Evolutionary conservation across 768 basidiomycete genomes (phyloP).

Genomic region (Mycena epipterygia): DNA sequence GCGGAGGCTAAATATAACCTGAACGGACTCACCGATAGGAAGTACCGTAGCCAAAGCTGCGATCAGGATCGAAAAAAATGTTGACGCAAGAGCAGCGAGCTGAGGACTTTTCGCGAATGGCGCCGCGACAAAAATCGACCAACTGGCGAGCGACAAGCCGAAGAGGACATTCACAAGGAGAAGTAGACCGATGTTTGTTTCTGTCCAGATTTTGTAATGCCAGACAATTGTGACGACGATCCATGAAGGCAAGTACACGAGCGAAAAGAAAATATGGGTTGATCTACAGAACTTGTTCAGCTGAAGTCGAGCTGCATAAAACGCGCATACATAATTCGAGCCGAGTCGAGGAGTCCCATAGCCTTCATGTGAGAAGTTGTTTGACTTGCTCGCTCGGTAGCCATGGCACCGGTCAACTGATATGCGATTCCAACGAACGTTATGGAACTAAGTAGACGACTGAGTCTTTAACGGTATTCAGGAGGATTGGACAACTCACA

Average conservation of each 20-base stretch:
- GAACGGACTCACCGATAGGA: conserved; percentile 73
- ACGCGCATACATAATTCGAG: no score
- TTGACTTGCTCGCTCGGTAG: conserved; percentile 73
- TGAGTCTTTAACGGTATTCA: not conserved
- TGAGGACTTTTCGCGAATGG: conserved; percentile 83
- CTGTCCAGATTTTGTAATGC: conserved; percentile 75
- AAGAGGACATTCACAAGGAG: conserved; percentile 76
- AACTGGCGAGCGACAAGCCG: conserved; percentile 76
- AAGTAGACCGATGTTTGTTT: conserved; percentile 70
- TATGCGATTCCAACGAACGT: conserved; percentile 81
- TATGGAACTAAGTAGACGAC: conserved; percentile 64
- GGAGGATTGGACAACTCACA: not conserved
- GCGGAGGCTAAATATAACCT: conserved; percentile 21
- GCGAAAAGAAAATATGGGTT: conserved; percentile 79
- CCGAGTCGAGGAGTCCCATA: conserved; percentile 84
- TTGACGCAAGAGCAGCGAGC: conserved; percentile 75
- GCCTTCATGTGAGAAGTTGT: conserved; percentile 82
- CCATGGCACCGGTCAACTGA: conserved; percentile 80
- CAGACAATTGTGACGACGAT: conserved; percentile 72
- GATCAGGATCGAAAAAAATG: conserved; percentile 74
- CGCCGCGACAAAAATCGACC: conserved; percentile 78
- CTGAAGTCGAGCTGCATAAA: not conserved
- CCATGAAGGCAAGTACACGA: conserved; percentile 89
- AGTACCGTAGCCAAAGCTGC: no score
- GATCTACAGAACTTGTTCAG: conserved; percentile 37